A percentile compares a stretch with the other conserved stretches of the same genome.
Evolutionary conservation across 1,284 basidiomycete species (phyloP).

Genomic region (Gomphus sp.): DNA sequence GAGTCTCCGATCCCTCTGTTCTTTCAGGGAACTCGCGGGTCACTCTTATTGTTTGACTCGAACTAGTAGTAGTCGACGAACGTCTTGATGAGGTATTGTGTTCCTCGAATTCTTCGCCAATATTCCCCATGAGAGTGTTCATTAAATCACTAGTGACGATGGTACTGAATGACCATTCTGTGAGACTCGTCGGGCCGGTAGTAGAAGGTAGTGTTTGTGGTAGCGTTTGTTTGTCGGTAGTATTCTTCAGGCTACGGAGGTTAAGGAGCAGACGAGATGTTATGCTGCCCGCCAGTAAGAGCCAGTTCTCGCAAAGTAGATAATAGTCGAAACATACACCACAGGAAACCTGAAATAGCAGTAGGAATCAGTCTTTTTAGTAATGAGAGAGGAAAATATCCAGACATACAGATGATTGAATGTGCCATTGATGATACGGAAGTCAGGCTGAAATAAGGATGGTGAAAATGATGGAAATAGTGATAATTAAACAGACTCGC

Average conservation of each 20-base stretch:
- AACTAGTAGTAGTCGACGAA: not conserved
- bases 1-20: not conserved
- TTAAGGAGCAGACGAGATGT: slow-evolving; percentile 4
- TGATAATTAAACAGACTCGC: not conserved
- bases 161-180: not conserved
- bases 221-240: not conserved
- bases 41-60: not conserved
- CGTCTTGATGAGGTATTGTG: not conserved
- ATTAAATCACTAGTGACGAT: not conserved
- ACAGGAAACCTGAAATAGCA: not conserved
- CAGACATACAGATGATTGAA: slow-evolving; percentile 1
- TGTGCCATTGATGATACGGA: slow-evolving; percentile 1
- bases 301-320: not conserved
- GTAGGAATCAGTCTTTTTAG: not conserved
- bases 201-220: too few relatives aligned
- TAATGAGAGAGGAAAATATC: not conserved
- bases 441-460: not conserved
- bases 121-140: not conserved
- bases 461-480: not conserved
- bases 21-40: not conserved
- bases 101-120: not conserved
- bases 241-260: not conserved
- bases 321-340: not conserved
- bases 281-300: not conserved
- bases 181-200: not conserved